Base-by-base conservation (phyloP, 23 red algal genomes). In the Gracilariopsis chorda region DNA sequence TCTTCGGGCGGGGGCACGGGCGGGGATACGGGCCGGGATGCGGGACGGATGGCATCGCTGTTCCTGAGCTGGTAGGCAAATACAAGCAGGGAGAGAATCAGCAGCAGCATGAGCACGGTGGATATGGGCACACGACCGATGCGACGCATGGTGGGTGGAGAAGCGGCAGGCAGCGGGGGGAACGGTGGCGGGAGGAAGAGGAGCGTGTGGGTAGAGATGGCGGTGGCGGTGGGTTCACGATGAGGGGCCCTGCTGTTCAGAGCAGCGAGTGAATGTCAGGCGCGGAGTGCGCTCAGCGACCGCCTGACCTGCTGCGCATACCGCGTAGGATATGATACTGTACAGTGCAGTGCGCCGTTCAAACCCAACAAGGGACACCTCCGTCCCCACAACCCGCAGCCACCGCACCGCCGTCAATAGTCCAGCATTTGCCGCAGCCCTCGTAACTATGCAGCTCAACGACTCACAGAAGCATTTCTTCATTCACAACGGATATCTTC, bases 391-490 rank as follows among this genome's bases (percentile, higher is more conserved):
- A n/a, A n/a, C n/a, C n/a, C n/a, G n/a, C n/a, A n/a, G n/a, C n/a
- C n/a, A n/a, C n/a, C n/a, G n/a, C n/a, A n/a, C n/a, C n/a, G n/a
- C n/a, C n/a, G n/a, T n/a, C n/a, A n/a, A n/a, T n/a, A n/a, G n/a
- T n/a, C n/a, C n/a, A n/a, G n/a, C n/a, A n/a, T n/a, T n/a, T n/a
- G n/a, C n/a, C n/a, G n/a, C n/a, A n/a, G n/a, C n/a, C n/a, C n/a
- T n/a, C n/a, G n/a, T n/a, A n/a, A n/a, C n/a, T n/a, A 68, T 39
- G 62, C 32, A 39, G 62, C 62, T 35, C 5, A 68, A 2, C 34
- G 83, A 88, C 0, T 42, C 53, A 36, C 45, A 88, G 32, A 72
- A 76, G 83, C 83, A 42, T 7, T 28, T 27, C 60, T 86, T 71
- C 61, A 59, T 86, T 14, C 32, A 34, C 9, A 40, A 86, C 49